Conservation (phyloP, 106 monocot genomes). For the Iris macrosiphon region DNA sequence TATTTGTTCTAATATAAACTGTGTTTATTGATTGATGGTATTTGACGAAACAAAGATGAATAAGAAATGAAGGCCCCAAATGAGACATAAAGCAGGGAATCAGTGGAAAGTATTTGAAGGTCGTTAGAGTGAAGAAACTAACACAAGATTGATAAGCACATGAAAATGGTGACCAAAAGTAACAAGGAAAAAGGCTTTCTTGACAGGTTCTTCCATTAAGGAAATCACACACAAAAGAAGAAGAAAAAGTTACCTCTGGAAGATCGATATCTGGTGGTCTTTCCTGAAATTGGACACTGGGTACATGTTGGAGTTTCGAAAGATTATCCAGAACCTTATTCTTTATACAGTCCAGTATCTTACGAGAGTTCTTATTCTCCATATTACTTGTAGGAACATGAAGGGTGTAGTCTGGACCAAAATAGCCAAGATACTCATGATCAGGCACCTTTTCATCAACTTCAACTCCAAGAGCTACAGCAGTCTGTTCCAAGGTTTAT, state of each 20-base stretch:
- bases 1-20: too few species aligned
- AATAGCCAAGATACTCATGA: slow-evolving; percentile 20
- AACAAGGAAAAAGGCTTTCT: too few species aligned
- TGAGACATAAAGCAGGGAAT: too few species aligned
- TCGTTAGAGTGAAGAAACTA: too few species aligned
- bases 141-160: too few species aligned
- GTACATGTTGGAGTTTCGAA: slow-evolving; percentile 16
- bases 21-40: too few species aligned
- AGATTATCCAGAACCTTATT: slow-evolving; percentile 16
- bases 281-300: slow-evolving; percentile 31
- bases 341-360: slow-evolving; percentile 17
- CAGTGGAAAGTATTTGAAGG: too few species aligned
- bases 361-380: slow-evolving; percentile 23
- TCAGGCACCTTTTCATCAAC: slow-evolving; percentile 18
- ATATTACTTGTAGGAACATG: slow-evolving; percentile 24
- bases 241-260: slow-evolving; percentile 9
- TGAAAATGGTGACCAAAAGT: too few species aligned
- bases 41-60: too few species aligned
- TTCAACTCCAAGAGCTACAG: slow-evolving; percentile 22
- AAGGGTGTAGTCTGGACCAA: slow-evolving; percentile 19
- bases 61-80: too few species aligned
- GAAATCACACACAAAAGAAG: too few species aligned
- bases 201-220: too few species aligned
- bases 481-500: slow-evolving; percentile 5
- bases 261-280: slow-evolving; percentile 20